phyloP scores from a whole-genome alignment of 1,284 basidiomycete species.

The Cutaneotrichosporon cyanovorans region DNA sequence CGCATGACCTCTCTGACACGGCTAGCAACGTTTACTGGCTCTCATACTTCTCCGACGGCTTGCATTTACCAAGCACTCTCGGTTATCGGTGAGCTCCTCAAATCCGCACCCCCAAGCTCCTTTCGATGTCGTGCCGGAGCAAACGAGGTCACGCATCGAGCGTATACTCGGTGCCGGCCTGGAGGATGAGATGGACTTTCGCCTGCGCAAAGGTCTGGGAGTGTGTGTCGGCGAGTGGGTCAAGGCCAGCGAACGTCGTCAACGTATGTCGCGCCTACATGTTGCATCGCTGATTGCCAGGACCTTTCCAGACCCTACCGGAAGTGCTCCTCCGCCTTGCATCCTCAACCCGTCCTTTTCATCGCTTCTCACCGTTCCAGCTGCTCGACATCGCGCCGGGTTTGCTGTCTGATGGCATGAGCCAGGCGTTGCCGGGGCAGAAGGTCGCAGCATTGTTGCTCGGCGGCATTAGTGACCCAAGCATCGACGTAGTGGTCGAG shows the following conservation, averaged over 20 bases:
- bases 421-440: constrained; percentile 17
- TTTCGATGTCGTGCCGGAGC: constrained; percentile 35
- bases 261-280: constrained; percentile 24
- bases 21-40: constrained; percentile 36
- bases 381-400: constrained; percentile 31
- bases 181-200: constrained; percentile 37
- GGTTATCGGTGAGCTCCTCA: constrained; percentile 18
- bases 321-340: constrained; percentile 33
- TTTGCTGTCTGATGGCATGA: constrained; percentile 25
- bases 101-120: constrained; percentile 25
- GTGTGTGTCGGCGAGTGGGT: constrained; percentile 36
- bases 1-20: neutral
- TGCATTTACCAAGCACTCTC: constrained; percentile 24
- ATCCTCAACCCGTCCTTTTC: constrained; percentile 29
- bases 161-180: constrained; percentile 35
- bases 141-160: constrained; percentile 31
- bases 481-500: constrained; percentile 35
- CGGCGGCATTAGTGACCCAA: constrained; percentile 34
- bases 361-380: constrained; percentile 40
- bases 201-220: constrained; percentile 37
- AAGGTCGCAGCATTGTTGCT: constrained; percentile 32
- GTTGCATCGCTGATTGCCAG: constrained; percentile 16
- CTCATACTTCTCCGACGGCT: constrained; percentile 34
- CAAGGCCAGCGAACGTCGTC: constrained; percentile 25
- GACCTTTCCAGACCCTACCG: constrained; percentile 29